Evolutionary conservation across 2,329 filamentous ascomycete genomes (phyloP), one percentile per base, ranked within the genome.

Genomic region (Verticillium isaacii): DNA sequence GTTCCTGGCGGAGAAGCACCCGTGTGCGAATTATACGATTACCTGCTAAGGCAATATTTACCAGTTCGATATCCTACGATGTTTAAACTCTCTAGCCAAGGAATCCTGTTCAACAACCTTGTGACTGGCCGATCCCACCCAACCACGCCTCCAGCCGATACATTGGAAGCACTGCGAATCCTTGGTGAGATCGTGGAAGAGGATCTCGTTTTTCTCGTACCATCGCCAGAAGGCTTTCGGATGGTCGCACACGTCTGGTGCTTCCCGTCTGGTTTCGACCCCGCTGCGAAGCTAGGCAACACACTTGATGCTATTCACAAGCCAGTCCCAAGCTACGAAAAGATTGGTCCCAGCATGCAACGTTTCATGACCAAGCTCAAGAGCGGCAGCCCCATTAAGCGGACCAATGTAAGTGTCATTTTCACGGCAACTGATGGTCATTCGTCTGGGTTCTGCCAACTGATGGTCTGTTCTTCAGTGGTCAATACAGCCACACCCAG

Each of bases 271-370:
- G 83, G 82, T 0, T 85, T 85, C 57, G 78, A 84, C 56, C 81
- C 83, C 0, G 74, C 78, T 0, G 56, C 68, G 2, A 85, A 85
- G 69, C 70, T 86, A 32, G 82, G 81, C 2, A 76, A 77, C 64
- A 66, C 77, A 11, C 69, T 86, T 23, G 70, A 69, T 54, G 80
- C 82, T 25, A 81, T 85, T 12, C 84, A 86, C 61, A 70, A 62
- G 17, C 81, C 81, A 0, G 83, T 86, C 41, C 84, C 84, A 0
- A 74, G 74, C 1, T 85, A 84, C 60, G 78, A 83, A 17, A 84
- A 80, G 71, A 84, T 86, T 32, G 82, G 78, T 0, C 67, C 73
- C 0, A 85, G 82, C 62, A 84, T 86, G 82, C 82, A 86, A 69
- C 74, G 77, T 6, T 84, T 81, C 68, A 85, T 86, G 63, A 66